Evolutionary conservation across 164 flowering plant genomes (phyloP).

Genomic region (Annona cherimola): DNA sequence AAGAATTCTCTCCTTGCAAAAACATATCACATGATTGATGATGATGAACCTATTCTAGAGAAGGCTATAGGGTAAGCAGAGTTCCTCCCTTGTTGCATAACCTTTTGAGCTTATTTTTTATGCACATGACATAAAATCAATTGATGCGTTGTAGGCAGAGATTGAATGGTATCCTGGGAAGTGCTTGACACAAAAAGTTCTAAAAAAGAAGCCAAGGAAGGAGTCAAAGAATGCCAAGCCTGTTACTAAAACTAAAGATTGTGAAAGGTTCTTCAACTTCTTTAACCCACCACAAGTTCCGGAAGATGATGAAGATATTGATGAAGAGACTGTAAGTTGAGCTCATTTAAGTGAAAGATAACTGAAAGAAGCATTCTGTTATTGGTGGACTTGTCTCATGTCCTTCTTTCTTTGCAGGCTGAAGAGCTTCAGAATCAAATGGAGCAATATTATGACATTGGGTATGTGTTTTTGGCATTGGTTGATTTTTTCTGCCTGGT

Average conservation of each 20-base stretch:
- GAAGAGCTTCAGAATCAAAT: constrained; percentile 40
- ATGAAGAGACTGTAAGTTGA: constrained; percentile 75
- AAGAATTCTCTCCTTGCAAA: constrained; percentile 38
- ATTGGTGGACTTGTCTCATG: neutral
- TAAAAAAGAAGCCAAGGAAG: constrained; percentile 42
- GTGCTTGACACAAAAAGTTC: constrained; percentile 31
- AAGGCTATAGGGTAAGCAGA: constrained; percentile 39
- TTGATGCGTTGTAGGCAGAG: constrained; percentile 22
- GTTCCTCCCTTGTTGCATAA: neutral
- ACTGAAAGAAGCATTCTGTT: constrained; percentile 22
- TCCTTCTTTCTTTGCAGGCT: constrained; percentile 24
- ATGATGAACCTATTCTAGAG: constrained; percentile 40
- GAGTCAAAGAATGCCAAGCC: constrained; percentile 39
- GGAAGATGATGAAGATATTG: constrained; percentile 79
- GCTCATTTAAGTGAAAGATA: neutral
- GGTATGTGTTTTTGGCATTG: constrained; percentile 26
- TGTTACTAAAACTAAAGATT: constrained; percentile 35
- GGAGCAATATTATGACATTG: constrained; percentile 45
- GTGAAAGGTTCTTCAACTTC: constrained; percentile 46
- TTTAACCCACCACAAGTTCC: constrained; percentile 37
- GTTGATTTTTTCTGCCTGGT: too few species aligned
- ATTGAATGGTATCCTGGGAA: constrained; percentile 43
- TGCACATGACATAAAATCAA: neutral
- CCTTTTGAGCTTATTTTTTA: neutral
- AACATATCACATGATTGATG: constrained; percentile 48